phyloP scores from a whole-genome alignment of 805 yeast species.

The Candida fluviatilis region DNA sequence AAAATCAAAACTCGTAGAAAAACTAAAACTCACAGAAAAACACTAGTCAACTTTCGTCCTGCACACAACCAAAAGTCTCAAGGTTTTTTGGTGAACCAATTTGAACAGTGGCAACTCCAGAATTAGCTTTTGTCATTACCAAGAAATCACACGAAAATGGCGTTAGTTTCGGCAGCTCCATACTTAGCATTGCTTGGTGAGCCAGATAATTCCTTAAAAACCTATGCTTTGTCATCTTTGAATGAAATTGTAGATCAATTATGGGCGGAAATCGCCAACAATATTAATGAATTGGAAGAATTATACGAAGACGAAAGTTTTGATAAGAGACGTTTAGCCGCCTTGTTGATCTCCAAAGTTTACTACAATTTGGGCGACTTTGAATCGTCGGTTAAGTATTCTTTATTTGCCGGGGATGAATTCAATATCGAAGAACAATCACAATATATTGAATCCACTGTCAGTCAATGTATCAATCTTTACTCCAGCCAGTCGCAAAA shows the following conservation, averaged over 20 bases:
- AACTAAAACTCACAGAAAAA: too few relatives aligned
- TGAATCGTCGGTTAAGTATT: slow-evolving; percentile 83
- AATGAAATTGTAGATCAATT: slow-evolving; percentile 81
- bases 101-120: slow-evolving; percentile 1
- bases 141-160: slow-evolving; percentile 30
- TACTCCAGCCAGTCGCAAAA: slow-evolving; percentile 66
- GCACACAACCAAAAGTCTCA: not conserved
- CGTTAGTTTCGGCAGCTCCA: slow-evolving; percentile 84
- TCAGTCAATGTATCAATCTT: slow-evolving; percentile 84
- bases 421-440: slow-evolving; percentile 71
- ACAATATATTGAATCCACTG: slow-evolving; percentile 91
- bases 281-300: slow-evolving; percentile 82
- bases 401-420: slow-evolving; percentile 76
- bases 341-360: slow-evolving; percentile 86
- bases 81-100: not conserved
- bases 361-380: slow-evolving; percentile 91
- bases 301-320: slow-evolving; percentile 81
- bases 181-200: slow-evolving; percentile 86
- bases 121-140: not conserved
- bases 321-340: slow-evolving; percentile 77
- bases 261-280: slow-evolving; percentile 97
- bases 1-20: too few relatives aligned
- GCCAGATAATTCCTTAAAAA: slow-evolving; percentile 68
- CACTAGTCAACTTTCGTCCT: too few relatives aligned
- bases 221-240: slow-evolving; percentile 80